Evolutionary conservation across 106 monocot genomes (phyloP), one percentile per base, ranked within the genome.

Genomic region (Platanthera zijinensis): DNA sequence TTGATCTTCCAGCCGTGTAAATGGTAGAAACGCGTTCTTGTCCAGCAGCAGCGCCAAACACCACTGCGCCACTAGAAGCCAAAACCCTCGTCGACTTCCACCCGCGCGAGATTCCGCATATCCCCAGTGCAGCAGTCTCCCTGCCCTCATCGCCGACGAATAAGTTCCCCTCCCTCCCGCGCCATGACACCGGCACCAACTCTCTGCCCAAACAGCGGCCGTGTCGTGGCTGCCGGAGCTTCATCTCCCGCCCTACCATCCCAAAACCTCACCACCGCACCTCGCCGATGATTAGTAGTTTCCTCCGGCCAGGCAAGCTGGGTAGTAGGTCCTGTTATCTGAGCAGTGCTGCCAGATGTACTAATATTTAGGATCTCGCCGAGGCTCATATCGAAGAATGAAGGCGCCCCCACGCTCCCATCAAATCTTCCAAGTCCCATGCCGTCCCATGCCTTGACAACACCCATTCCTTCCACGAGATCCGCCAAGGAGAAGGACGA

Each of bases 381-480:
- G 22, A 72, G 61, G 54, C 48, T 72, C 1, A 76, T 69, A 70
- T 83, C 83, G 49, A 78, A 9, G 32, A 83, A 48, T 48, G 74
- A 75, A 21, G 70, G 48, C 15, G 19, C 51, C 4, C 67, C 54
- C 22, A n/a, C 22, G 50, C 21, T 51, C 9, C 68, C 68, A 32
- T 78, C 74, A 50, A 69, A 57, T n/a, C n/a, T n/a, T 17, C 78
- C 72, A 6, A 83, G 59, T 14, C 78, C 83, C 3, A 75, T 30
- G 7, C 77, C 80, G 8, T 84, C 80, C 84, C 84, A 84, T 9
- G 73, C 51, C 69, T 63, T 84, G 30, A 84, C 84, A 39, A 84
- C 77, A 9, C 71, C 59, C 61, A 48, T 69, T n/a, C 78, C 82
- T 30, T 61, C 54, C 15, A 57, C 72, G 15, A 69, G 22, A 50